phyloP scores from a whole-genome alignment of 164 flowering plant species.

The Liquidambar formosana region DNA sequence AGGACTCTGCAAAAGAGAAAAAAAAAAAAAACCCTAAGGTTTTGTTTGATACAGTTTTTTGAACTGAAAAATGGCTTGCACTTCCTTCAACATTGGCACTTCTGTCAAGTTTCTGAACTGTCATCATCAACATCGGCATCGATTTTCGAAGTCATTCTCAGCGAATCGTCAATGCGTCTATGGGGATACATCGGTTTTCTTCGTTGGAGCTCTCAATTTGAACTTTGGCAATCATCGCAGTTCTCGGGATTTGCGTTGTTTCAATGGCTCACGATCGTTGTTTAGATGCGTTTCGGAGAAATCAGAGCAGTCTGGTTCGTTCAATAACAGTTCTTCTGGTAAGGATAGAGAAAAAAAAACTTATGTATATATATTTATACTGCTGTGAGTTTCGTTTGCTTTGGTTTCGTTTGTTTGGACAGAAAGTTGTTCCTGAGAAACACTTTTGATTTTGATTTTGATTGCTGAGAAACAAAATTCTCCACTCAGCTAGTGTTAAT shows the following conservation, averaged over 20 bases:
- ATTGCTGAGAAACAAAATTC: not conserved
- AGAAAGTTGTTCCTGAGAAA: no score
- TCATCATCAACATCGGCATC: not conserved
- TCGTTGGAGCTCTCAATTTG: not conserved
- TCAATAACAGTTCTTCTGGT: not conserved
- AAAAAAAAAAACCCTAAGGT: no score
- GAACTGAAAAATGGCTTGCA: not conserved
- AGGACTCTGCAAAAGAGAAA: no score
- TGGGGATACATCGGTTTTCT: not conserved
- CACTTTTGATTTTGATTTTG: not conserved
- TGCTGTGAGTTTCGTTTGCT: not conserved
- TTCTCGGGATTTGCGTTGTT: not conserved
- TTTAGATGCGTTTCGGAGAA: constrained; percentile 2
- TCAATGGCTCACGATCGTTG: not conserved
- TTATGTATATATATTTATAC: not conserved
- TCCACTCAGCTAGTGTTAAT: not conserved
- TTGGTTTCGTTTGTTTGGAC: not conserved
- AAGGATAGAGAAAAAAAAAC: not conserved
- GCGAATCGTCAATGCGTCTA: not conserved
- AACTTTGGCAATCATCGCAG: not conserved
- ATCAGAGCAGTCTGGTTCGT: not conserved
- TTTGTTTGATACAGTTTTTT: no score
- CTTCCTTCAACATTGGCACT: not conserved
- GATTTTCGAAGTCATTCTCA: not conserved
- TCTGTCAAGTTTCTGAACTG: not conserved